A percentile compares a stretch with the other conserved stretches of the same genome.
Evolutionary conservation across 2,329 filamentous ascomycete genomes (phyloP).

Genomic region (Leptographium flavum): DNA sequence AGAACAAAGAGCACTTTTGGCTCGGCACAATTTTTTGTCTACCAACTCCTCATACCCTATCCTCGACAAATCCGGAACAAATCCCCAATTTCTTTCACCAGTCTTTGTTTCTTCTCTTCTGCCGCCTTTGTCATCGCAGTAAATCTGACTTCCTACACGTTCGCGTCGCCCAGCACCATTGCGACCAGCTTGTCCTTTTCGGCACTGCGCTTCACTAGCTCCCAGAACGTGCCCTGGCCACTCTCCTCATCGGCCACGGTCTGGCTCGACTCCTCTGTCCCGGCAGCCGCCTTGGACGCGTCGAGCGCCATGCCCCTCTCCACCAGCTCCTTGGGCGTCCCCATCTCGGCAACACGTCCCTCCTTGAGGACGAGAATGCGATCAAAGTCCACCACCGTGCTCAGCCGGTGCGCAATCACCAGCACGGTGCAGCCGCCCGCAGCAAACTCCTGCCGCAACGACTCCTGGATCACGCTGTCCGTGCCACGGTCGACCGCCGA

Average conservation of each 20-base stretch:
- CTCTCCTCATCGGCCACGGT: not conserved
- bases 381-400: slow-evolving; percentile 37
- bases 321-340: slow-evolving; percentile 24
- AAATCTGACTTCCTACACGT: not conserved
- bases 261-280: not conserved
- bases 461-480: slow-evolving; percentile 40
- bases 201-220: slow-evolving; percentile 10
- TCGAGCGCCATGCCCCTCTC: slow-evolving; percentile 18
- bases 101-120: too few relatives aligned
- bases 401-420: slow-evolving; percentile 24
- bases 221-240: slow-evolving; percentile 9
- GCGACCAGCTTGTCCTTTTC: slow-evolving; percentile 11
- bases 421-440: slow-evolving; percentile 39
- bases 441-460: slow-evolving; percentile 33
- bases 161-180: slow-evolving; percentile 6
- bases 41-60: too few relatives aligned
- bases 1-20: too few relatives aligned
- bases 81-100: too few relatives aligned
- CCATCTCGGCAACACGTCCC: slow-evolving; percentile 30
- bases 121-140: not conserved
- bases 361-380: slow-evolving; percentile 32
- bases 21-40: too few relatives aligned
- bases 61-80: too few relatives aligned
- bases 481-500: slow-evolving; percentile 41
- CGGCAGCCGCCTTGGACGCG: slow-evolving; percentile 1